A percentile compares a stretch with the other conserved stretches of the same genome.
Conservation (phyloP, 352 stramenopile species). For the Pelagophyceae sp. region DNA sequence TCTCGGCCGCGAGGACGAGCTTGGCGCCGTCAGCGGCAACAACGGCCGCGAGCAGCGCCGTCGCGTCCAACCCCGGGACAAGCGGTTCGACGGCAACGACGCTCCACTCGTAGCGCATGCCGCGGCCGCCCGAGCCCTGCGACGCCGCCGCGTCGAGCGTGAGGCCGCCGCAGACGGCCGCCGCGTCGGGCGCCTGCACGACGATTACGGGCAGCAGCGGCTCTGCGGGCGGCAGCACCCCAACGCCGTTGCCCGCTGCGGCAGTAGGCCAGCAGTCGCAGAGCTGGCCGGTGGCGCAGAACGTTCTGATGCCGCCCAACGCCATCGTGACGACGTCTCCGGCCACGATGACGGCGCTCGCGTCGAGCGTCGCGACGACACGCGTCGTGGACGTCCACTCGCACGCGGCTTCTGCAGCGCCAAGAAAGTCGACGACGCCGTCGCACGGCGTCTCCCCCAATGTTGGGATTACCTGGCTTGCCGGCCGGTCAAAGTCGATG, state of each 20-base stretch:
- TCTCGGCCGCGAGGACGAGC: not conserved
- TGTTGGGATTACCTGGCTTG: too few relatives aligned
- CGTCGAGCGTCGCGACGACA: not conserved
- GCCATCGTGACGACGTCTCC: not conserved
- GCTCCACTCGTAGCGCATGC: too few relatives aligned
- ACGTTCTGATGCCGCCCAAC: not conserved
- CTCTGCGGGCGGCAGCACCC: not conserved
- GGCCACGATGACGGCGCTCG: not conserved
- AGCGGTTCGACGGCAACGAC: too few relatives aligned
- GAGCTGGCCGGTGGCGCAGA: not conserved
- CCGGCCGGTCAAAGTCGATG: not conserved
- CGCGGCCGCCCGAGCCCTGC: too few relatives aligned
- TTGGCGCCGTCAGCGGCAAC: not conserved
- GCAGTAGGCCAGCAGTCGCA: not conserved
- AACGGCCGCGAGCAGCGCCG: not conserved
- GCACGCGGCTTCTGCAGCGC: not conserved
- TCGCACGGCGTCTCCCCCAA: not conserved
- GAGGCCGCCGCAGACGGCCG: not conserved
- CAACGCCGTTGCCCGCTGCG: not conserved
- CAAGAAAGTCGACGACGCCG: not conserved
- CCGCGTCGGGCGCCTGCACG: not conserved
- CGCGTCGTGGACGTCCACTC: not conserved
- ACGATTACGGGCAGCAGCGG: not conserved
- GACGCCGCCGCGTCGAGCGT: not conserved
- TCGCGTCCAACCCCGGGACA: too few relatives aligned